phyloP scores from a whole-genome alignment of 148 eudicot genomes.

The Gaultheria prostrata region DNA sequence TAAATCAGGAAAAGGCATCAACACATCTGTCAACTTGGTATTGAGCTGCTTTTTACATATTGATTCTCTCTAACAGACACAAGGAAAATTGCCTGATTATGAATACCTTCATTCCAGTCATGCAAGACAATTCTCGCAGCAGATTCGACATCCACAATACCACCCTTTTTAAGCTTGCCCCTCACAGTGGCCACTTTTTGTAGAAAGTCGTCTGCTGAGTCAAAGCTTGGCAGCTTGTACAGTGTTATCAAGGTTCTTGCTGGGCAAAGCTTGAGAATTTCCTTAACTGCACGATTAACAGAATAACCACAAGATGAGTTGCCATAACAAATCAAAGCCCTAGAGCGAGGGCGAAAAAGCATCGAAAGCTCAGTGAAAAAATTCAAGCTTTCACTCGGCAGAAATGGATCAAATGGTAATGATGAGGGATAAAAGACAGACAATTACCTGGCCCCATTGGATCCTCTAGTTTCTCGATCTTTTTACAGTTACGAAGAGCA shows the following conservation, averaged over 20 bases:
- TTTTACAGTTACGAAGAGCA: slow-evolving; percentile 90
- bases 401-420: background rate
- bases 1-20: background rate
- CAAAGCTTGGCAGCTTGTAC: slow-evolving; percentile 88
- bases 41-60: background rate
- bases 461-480: slow-evolving; percentile 90
- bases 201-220: slow-evolving; percentile 84
- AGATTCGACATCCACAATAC: slow-evolving; percentile 73
- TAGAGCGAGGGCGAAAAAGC: background rate
- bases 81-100: background rate
- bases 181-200: slow-evolving; percentile 79
- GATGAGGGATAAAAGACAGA: background rate
- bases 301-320: slow-evolving; percentile 10
- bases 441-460: slow-evolving; percentile 73
- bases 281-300: slow-evolving; percentile 59
- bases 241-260: slow-evolving; percentile 57
- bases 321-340: background rate
- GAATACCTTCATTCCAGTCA: slow-evolving; percentile 95
- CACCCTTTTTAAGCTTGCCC: slow-evolving; percentile 94
- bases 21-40: background rate
- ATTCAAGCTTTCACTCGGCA: background rate
- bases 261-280: slow-evolving; percentile 88
- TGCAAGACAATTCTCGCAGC: slow-evolving; percentile 87
- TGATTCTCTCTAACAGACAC: background rate
- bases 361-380: background rate